Percentiles rank a stretch among this genome's conserved stretches.
Evolutionary conservation across 2,329 filamentous ascomycete genomes (phyloP).

Genomic region (Ambrosiella xylebori): DNA sequence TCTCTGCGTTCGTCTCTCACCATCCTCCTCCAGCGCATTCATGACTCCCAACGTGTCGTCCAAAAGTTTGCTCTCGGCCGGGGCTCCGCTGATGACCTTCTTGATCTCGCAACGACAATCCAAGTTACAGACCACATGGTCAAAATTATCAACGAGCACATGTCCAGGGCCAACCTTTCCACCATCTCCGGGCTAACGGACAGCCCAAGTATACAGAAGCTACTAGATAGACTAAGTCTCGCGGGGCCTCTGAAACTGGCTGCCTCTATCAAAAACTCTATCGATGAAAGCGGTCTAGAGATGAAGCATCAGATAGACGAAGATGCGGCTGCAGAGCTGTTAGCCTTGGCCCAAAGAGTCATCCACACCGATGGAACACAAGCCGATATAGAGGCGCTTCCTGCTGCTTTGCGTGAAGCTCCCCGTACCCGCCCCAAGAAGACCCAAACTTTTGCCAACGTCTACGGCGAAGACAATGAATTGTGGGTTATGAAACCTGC

Average conservation of each 20-base stretch:
- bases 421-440: constrained; percentile 18
- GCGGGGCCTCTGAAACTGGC: constrained; percentile 52
- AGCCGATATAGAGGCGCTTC: constrained; percentile 35
- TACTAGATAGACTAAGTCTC: constrained; percentile 46
- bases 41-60: constrained; percentile 75
- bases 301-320: constrained; percentile 65
- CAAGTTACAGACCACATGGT: constrained; percentile 52
- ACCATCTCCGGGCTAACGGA: not conserved
- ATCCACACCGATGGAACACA: constrained; percentile 46
- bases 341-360: constrained; percentile 56
- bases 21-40: constrained; percentile 51
- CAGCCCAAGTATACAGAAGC: constrained; percentile 24
- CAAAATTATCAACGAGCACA: constrained; percentile 18
- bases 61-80: constrained; percentile 88
- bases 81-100: constrained; percentile 80
- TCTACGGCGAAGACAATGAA: constrained; percentile 42
- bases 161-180: not conserved
- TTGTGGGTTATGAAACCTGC: constrained; percentile 48
- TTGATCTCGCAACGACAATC: constrained; percentile 70
- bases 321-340: constrained; percentile 50
- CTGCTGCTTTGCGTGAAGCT: constrained; percentile 23
- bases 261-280: constrained; percentile 52
- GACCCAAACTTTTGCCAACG: constrained; percentile 33
- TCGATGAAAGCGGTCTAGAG: constrained; percentile 70
- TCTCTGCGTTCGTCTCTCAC: constrained; percentile 51